Evolutionary conservation across 1,139 yeast genomes (phyloP).

Genomic region (Magnusiomyces paraingens): DNA sequence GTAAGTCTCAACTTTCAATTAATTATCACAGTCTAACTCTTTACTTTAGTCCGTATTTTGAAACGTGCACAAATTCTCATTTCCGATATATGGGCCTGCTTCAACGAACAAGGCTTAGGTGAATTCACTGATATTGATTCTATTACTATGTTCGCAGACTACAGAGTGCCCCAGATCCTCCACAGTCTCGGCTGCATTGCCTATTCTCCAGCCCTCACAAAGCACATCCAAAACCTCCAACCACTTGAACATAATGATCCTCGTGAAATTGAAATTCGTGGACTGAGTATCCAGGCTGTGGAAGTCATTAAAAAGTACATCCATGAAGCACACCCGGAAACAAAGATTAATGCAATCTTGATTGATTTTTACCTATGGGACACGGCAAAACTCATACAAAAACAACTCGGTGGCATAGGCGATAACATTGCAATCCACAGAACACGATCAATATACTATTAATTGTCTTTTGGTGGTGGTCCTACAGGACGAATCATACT

Average conservation of each 20-base stretch:
- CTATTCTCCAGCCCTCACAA: slow-evolving; percentile 29
- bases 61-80: slow-evolving; percentile 41
- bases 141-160: slow-evolving; percentile 44
- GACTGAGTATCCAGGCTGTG: slow-evolving; percentile 39
- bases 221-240: slow-evolving; percentile 20
- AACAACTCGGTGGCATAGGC: slow-evolving; percentile 19
- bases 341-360: slow-evolving; percentile 34
- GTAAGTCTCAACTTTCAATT: slow-evolving; percentile 6
- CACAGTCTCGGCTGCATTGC: slow-evolving; percentile 33
- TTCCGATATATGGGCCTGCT: slow-evolving; percentile 42
- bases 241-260: slow-evolving; percentile 29
- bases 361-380: slow-evolving; percentile 42
- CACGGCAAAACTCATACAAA: slow-evolving; percentile 37
- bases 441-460: slow-evolving; percentile 33
- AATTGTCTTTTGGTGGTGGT: slow-evolving; percentile 18
- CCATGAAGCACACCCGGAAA: slow-evolving; percentile 19
- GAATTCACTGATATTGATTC: slow-evolving; percentile 35
- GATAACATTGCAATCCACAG: slow-evolving; percentile 34
- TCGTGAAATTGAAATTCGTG: slow-evolving; percentile 38
- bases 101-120: slow-evolving; percentile 34
- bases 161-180: slow-evolving; percentile 41
- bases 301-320: slow-evolving; percentile 32
- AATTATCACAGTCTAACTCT: not conserved
- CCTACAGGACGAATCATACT: slow-evolving; percentile 50
- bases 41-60: slow-evolving; percentile 26